phyloP scores from a whole-genome alignment of 192 early-diverging fungal genomes.

The Funneliformis mosseae region DNA sequence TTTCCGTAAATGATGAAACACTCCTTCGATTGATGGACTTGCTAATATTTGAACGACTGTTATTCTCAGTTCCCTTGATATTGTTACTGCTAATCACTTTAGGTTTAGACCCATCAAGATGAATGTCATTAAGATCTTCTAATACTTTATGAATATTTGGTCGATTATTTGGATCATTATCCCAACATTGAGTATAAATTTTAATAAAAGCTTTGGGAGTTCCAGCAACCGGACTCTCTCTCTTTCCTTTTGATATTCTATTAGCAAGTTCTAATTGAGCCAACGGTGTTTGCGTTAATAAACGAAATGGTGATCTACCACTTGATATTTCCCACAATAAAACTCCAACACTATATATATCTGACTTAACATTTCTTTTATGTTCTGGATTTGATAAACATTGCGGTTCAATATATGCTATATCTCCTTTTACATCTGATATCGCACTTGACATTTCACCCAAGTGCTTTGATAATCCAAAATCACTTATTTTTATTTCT shows the following conservation, averaged over 20 bases:
- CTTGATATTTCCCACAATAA: conserved; percentile 23
- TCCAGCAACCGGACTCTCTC: conserved; percentile 23
- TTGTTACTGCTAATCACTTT: no score
- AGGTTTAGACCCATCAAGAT: no score
- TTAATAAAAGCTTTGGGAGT: conserved; percentile 26
- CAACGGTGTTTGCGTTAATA: neutral
- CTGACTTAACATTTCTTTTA: neutral
- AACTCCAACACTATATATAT: conserved; percentile 17
- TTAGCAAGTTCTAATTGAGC: neutral
- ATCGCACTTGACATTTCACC: neutral
- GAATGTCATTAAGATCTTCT: neutral
- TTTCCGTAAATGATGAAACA: neutral
- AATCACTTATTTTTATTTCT: conserved; percentile 2
- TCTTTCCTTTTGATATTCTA: neutral
- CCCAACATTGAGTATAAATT: conserved; percentile 29
- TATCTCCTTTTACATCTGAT: neutral
- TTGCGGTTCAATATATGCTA: conserved; percentile 5
- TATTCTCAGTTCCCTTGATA: neutral
- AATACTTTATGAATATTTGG: conserved; percentile 25
- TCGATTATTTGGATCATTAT: conserved; percentile 23
- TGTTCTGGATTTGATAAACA: neutral
- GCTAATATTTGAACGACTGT: no score
- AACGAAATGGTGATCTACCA: conserved; percentile 2
- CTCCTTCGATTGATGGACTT: neutral
- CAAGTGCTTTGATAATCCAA: neutral